Evolutionary conservation across 345 rosid species (phyloP), one percentile per base, ranked within the genome.

Genomic region (Salix arbutifolia): DNA sequence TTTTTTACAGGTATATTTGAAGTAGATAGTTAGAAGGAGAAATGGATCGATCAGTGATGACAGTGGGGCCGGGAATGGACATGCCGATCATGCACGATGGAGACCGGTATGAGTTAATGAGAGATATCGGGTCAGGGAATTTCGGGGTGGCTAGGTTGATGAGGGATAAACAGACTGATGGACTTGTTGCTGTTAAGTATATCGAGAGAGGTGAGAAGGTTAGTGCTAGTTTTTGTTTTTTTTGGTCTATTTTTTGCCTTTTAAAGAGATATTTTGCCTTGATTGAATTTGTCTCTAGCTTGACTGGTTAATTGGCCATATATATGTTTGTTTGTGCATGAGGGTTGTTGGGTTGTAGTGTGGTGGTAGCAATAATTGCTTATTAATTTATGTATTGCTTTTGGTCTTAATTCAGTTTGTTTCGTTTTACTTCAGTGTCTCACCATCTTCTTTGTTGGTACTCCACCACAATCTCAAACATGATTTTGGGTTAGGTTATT

Each of bases 51-150:
- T 31, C 86, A 76, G 90, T 88, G 81, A 77, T 85, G 52, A 90
- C 89, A 40, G 91, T 82, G 56, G 96, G 93, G 53, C 92, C 96
- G 1, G 96, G 92, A 2, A 93, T 92, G 97, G 97, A 96, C 83
- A 0, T 96, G 94, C 98, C 97, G 85, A 96, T 93, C 82, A 87
- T 91, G 89, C 98, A 96, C 87, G 98, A 96, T 53, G 90, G 97
- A 60, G 98, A 92, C 82, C 90, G 97, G 3, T 96, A 91, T 78
- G 99, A 96, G 82, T 87, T 92, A 35, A 92, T 96, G 13, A 85
- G 84, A 37, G 96, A 92, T 85, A 96, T 96, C 76, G 99, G 98
- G 37, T 86, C 94, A 1, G 98, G 98, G 67, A 95, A 95, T 79
- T 93, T 93, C 42, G 98, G 97, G 0, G 92, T 96, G 0, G 98